phyloP scores from a whole-genome alignment of 139 green algal species.

The Pleodorina starrii region DNA sequence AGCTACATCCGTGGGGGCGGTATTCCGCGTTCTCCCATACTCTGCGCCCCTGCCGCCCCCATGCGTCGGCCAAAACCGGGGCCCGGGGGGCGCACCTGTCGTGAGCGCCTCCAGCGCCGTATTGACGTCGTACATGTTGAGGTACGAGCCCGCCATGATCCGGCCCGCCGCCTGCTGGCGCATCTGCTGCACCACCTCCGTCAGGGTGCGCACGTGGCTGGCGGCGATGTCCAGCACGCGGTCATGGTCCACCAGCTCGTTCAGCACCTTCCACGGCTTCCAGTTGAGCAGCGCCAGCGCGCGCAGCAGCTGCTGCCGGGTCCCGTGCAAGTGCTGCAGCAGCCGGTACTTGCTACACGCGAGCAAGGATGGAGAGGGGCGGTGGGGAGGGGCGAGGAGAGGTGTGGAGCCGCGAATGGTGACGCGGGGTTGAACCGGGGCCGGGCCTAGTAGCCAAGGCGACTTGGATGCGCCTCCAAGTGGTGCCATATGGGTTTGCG shows the following conservation, averaged over 20 bases:
- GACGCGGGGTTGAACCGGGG: no score
- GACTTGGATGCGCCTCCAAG: no score
- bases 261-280: constrained; percentile 61
- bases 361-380: not conserved
- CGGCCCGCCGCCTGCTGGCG: constrained; percentile 40
- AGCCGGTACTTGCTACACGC: constrained; percentile 48
- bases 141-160: constrained; percentile 51
- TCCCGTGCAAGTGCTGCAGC: constrained; percentile 55
- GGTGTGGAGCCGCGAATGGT: no score
- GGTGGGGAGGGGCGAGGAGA: no score
- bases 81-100: constrained; percentile 45
- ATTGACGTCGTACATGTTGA: constrained; percentile 61
- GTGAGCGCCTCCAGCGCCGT: constrained; percentile 61
- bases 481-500: no score
- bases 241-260: constrained; percentile 55
- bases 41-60: no score
- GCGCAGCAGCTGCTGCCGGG: constrained; percentile 63
- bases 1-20: no score
- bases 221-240: constrained; percentile 57
- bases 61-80: no score
- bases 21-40: no score
- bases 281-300: constrained; percentile 54
- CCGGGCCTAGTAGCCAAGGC: no score
- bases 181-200: constrained; percentile 25
- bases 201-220: constrained; percentile 50